These are phyloP conservation scores for Volvariella volvacea DNA, from an alignment of 1,284 basidiomycete species.

Conservation along the genomic window DNA sequence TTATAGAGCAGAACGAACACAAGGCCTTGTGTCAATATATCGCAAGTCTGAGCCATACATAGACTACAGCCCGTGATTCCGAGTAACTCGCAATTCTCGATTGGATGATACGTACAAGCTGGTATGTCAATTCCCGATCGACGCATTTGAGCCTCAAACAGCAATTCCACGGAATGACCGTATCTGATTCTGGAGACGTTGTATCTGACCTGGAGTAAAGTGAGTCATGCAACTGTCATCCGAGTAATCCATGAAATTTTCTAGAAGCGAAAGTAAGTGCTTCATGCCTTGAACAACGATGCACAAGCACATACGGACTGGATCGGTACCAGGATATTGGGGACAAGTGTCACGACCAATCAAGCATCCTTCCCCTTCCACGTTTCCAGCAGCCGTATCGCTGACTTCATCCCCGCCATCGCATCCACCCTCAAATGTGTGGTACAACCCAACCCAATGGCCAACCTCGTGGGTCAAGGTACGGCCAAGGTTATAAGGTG, in stretches of 20 bases:
- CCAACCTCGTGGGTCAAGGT: constrained; percentile 3
- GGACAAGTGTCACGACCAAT: constrained; percentile 4
- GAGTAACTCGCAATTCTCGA: no score
- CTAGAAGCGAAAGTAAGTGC: background rate
- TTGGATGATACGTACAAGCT: no score
- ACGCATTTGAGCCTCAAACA: no score
- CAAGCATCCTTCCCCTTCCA: constrained; percentile 8
- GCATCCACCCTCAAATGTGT: constrained; percentile 3
- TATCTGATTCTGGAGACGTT: constrained; percentile 6
- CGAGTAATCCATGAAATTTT: constrained; percentile 10
- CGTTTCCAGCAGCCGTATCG: constrained; percentile 6
- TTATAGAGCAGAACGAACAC: no score
- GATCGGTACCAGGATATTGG: constrained; percentile 2
- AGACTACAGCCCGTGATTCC: no score
- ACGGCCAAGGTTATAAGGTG: background rate
- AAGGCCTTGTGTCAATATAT: no score
- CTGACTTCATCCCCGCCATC: constrained; percentile 5
- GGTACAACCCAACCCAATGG: constrained; percentile 5
- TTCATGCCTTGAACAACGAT: background rate
- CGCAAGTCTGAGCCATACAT: no score
- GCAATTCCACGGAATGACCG: constrained; percentile 2
- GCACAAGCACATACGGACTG: constrained; percentile 5
- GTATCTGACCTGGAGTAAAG: constrained; percentile 6
- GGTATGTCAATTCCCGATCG: no score
- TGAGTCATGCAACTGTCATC: constrained; percentile 8